phyloP scores from a whole-genome alignment of 2,329 filamentous ascomycete species.

The Aotearoamyces nothofagi region DNA sequence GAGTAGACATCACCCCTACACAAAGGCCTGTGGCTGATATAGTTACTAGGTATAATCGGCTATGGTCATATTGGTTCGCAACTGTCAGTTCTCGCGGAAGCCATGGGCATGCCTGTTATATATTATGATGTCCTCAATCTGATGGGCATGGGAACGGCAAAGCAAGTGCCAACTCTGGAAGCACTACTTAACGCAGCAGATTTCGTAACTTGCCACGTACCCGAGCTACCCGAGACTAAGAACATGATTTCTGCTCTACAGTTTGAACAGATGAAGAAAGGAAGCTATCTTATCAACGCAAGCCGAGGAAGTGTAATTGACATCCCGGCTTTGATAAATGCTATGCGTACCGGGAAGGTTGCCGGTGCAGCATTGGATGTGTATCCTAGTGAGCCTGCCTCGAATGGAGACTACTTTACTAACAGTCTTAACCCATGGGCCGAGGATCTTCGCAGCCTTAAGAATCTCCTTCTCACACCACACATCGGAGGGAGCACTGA shows the following conservation, averaged over 20 bases:
- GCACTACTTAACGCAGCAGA: constrained; percentile 66
- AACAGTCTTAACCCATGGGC: constrained; percentile 70
- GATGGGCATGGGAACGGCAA: constrained; percentile 83
- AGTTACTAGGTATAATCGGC: constrained; percentile 64
- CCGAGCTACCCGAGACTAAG: constrained; percentile 82
- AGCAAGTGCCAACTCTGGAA: constrained; percentile 66
- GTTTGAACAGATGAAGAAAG: constrained; percentile 79
- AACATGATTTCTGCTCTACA: constrained; percentile 75
- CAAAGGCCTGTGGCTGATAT: too few species aligned
- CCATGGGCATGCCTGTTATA: constrained; percentile 96
- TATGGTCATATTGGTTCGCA: constrained; percentile 97
- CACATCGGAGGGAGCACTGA: constrained; percentile 97
- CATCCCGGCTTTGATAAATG: constrained; percentile 79
- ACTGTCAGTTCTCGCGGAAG: constrained; percentile 84
- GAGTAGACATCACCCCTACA: too few species aligned
- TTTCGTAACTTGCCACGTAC: constrained; percentile 90
- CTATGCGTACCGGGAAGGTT: constrained; percentile 72
- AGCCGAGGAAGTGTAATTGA: constrained; percentile 88
- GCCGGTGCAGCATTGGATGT: constrained; percentile 94
- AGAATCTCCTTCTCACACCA: constrained; percentile 88
- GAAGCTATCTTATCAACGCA: constrained; percentile 91
- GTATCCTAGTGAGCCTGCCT: constrained; percentile 83
- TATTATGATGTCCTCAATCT: constrained; percentile 93
- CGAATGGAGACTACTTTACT: constrained; percentile 92
- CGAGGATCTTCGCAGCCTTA: constrained; percentile 68